Percentiles rank a stretch among this genome's conserved stretches.
Evolutionary conservation across 257 asterid species (phyloP).

Genomic region (Cynanchum wilfordii): DNA sequence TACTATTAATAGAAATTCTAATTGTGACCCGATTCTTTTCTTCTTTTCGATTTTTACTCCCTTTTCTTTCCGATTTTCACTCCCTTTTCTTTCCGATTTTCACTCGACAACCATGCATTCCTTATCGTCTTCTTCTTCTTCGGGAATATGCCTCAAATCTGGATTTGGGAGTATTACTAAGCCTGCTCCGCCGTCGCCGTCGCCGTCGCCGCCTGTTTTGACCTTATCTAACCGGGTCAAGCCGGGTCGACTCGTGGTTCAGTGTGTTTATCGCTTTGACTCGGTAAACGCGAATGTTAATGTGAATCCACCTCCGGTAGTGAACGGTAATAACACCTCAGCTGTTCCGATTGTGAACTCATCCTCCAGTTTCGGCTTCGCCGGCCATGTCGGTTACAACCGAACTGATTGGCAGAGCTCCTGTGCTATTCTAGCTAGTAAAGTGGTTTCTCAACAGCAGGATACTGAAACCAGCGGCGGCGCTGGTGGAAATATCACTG

Average conservation of each 20-base stretch:
- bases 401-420: slow-evolving; percentile 96
- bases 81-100: not conserved
- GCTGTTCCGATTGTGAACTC: slow-evolving; percentile 10
- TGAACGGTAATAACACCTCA: not conserved
- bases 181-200: not conserved
- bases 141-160: slow-evolving; percentile 37
- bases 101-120: slow-evolving; percentile 18
- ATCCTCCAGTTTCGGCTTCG: slow-evolving; percentile 7
- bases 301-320: slow-evolving; percentile 1
- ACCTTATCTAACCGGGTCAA: slow-evolving; percentile 17
- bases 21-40: not conserved
- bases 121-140: slow-evolving; percentile 30
- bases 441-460: slow-evolving; percentile 74
- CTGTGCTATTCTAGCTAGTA: slow-evolving; percentile 83
- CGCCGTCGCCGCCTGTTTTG: slow-evolving; percentile 19
- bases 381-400: slow-evolving; percentile 42
- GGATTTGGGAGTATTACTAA: slow-evolving; percentile 12
- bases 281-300: slow-evolving; percentile 26
- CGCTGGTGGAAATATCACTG: slow-evolving; percentile 48
- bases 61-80: not conserved
- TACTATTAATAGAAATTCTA: not conserved
- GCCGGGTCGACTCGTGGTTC: slow-evolving; percentile 21
- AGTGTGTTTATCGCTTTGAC: slow-evolving; percentile 36
- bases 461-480: slow-evolving; percentile 48
- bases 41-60: not conserved